phyloP scores from a whole-genome alignment of 2,329 filamentous ascomycete species.

The Colletotrichum sp. region DNA sequence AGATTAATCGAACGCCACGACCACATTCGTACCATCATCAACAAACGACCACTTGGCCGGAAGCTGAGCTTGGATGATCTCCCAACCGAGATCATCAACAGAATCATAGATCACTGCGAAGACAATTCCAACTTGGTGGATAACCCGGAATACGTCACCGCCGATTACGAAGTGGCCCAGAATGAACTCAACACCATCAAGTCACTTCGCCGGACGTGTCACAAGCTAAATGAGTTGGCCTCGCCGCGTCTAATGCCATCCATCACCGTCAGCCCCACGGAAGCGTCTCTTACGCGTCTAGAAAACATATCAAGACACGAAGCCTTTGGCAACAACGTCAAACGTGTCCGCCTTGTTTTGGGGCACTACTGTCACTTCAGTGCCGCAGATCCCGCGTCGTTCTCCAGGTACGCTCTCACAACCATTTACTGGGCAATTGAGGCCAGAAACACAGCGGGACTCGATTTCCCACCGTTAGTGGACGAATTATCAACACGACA shows the following conservation, averaged over 20 bases:
- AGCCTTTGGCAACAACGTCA: neutral
- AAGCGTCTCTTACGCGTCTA: neutral
- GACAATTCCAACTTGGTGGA: neutral
- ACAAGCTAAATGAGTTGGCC: neutral
- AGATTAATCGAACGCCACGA: neutral
- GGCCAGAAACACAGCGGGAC: no score
- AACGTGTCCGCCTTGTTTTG: neutral
- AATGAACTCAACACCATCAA: neutral
- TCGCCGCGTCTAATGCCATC: neutral
- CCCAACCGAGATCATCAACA: neutral
- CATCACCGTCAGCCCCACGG: neutral
- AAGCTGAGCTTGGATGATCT: neutral
- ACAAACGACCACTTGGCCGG: neutral
- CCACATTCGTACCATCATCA: neutral
- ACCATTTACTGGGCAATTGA: no score
- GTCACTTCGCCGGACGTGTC: neutral
- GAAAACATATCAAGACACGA: neutral
- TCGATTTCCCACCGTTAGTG: no score
- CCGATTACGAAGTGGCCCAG: neutral
- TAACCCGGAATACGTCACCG: rapidly evolving
- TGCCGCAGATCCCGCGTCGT: no score
- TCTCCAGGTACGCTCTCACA: no score
- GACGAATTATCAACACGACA: no score
- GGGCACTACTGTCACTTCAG: neutral
- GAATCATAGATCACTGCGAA: neutral